A percentile compares a stretch with the other conserved stretches of the same genome.
phyloP scores from a whole-genome alignment of 2,329 filamentous ascomycete genomes.

The Fusarium sp. region DNA sequence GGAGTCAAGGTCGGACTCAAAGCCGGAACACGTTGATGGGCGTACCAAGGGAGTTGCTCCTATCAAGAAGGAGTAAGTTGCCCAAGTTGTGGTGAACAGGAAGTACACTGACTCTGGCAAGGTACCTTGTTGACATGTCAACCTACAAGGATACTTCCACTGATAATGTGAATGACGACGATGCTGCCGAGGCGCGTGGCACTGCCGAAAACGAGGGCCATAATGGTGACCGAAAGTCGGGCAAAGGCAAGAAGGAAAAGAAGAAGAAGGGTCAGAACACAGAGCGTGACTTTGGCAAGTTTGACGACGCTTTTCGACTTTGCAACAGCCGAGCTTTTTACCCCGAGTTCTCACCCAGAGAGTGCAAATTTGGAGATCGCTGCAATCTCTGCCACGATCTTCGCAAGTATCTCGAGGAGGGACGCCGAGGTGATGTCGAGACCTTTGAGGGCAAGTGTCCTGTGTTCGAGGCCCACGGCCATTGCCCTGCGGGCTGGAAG shows the following conservation, averaged over 20 bases:
- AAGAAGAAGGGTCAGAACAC: conserved; percentile 79
- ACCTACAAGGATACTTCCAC: conserved; percentile 41
- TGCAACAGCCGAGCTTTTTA: conserved; percentile 79
- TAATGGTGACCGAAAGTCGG: conserved; percentile 67
- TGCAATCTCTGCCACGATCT: conserved; percentile 89
- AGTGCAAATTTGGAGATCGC: conserved; percentile 81
- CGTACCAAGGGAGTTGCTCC: conserved; percentile 71
- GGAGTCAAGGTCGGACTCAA: conserved; percentile 11
- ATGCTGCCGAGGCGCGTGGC: conserved; percentile 60
- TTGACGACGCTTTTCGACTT: conserved; percentile 79
- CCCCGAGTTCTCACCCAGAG: conserved; percentile 83
- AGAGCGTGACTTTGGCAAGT: conserved; percentile 81
- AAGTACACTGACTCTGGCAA: conserved; percentile 38
- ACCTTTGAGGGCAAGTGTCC: conserved; percentile 85
- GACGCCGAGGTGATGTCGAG: conserved; percentile 82
- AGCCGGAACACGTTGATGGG: conserved; percentile 40
- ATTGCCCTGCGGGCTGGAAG: conserved; percentile 89
- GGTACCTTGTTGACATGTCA: conserved; percentile 57
- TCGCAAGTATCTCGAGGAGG: conserved; percentile 83
- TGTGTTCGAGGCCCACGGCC: conserved; percentile 79
- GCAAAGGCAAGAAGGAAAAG: conserved; percentile 54
- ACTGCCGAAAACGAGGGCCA: conserved; percentile 55
- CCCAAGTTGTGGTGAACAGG: neutral
- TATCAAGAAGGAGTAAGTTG: conserved; percentile 76
- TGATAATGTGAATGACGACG: conserved; percentile 56